Evolutionary conservation across 164 flowering plant genomes (phyloP).

Genomic region (Macadamia integrifolia): DNA sequence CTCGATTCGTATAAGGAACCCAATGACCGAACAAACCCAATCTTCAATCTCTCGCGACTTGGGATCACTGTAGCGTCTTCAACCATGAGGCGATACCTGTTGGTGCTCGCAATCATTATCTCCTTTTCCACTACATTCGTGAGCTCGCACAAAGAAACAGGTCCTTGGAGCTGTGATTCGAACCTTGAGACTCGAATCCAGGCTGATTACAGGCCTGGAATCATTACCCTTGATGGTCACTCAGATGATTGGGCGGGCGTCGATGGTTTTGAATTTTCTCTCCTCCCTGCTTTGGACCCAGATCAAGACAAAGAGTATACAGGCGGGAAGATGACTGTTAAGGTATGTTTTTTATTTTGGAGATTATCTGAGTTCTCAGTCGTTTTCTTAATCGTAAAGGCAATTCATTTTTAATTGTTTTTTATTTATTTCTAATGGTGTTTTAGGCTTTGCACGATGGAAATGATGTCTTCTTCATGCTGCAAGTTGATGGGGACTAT

Average conservation of each 20-base stretch:
- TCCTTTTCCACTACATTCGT: constrained; percentile 20
- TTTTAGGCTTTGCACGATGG: constrained; percentile 91
- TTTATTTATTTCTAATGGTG: background rate
- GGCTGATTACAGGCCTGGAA: constrained; percentile 65
- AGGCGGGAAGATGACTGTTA: constrained; percentile 76
- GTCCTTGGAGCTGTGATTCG: constrained; percentile 73
- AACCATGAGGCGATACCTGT: constrained; percentile 25
- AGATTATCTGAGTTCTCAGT: too few relatives aligned
- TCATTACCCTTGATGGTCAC: constrained; percentile 78
- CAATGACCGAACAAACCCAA: background rate
- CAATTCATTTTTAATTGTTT: background rate
- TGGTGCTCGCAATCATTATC: constrained; percentile 10
- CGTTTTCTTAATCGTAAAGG: background rate
- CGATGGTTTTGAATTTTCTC: constrained; percentile 72
- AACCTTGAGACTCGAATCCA: constrained; percentile 39
- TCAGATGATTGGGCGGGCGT: constrained; percentile 75
- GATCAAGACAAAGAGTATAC: constrained; percentile 62
- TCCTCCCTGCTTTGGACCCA: constrained; percentile 93
- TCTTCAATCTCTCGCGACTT: background rate
- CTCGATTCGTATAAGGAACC: background rate
- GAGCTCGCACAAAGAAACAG: constrained; percentile 65
- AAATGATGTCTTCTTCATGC: constrained; percentile 57
- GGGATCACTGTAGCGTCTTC: background rate
- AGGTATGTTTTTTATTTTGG: constrained; percentile 34
- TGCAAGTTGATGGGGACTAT: constrained; percentile 87